phyloP scores from a whole-genome alignment of 495 filamentous ascomycete genomes.

The Penicillium canariense region DNA sequence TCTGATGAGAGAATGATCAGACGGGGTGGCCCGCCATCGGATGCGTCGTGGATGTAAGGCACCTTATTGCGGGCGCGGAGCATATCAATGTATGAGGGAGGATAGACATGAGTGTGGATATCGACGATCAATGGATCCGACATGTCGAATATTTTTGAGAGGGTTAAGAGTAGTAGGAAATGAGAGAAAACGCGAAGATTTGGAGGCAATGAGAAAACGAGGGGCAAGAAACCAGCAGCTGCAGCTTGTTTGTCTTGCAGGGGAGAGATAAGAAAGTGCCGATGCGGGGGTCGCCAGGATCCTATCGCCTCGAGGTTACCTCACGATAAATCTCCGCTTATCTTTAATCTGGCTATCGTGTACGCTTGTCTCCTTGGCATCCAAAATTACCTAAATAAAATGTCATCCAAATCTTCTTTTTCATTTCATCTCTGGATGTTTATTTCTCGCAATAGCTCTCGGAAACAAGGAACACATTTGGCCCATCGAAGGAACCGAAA shows the following conservation, averaged over 20 bases:
- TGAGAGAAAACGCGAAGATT: not conserved
- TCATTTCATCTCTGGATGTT: no score
- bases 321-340: not conserved
- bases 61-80: conserved; percentile 72
- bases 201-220: not conserved
- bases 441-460: no score
- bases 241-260: not conserved
- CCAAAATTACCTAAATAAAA: not conserved
- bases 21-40: conserved; percentile 55
- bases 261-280: not conserved
- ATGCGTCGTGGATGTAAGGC: conserved; percentile 74
- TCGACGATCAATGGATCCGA: conserved; percentile 61
- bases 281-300: not conserved
- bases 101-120: conserved; percentile 94
- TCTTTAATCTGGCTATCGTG: not conserved
- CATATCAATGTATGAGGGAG: conserved; percentile 76
- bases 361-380: not conserved
- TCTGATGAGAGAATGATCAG: conserved; percentile 76
- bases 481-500: no score
- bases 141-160: conserved; percentile 17
- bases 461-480: no score
- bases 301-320: not conserved
- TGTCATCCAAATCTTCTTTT: no score
- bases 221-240: not conserved
- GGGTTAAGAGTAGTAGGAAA: not conserved